Evolutionary conservation across 225 moss, liverwort and hornwort genomes (phyloP), one percentile per base, ranked within the genome.

Genomic region (Bryoerythrophyllum caledonicum): DNA sequence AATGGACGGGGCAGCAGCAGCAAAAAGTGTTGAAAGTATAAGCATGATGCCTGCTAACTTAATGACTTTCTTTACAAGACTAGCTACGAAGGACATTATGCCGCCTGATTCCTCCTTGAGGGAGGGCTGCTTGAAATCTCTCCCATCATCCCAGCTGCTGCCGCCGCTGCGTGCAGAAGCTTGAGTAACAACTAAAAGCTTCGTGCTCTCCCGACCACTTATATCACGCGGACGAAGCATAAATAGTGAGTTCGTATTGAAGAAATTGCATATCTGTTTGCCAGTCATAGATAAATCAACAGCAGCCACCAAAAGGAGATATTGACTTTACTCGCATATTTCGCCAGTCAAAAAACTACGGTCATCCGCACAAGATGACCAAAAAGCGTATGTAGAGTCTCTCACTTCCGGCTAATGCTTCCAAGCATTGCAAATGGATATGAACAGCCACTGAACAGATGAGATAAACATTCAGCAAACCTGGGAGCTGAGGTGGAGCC

Each of bases 1-100:
- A 55, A 94, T 75, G 58, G 86, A 86, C 8, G 96, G 96, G 54
- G 86, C 73, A 21, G 88, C 78, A 68, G 91, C 88, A 60, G 82
- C 76, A 67, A 88, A 74, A 21, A 90, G 48, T 41, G 90, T 65
- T 56, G 92, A 84, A 25, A 86, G 85, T 75, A 94, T 60, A 48
- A 90, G 63, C 41, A 94, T 28, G 19, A 88, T 82, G 63, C 85
- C 71, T 30, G 88, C 83, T 46, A 87, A 78, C 82, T 90, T 94
- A 10, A 87, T 55, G 60, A 76, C 65, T 71, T 37, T 88, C 78
- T 87, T 89, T 56, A 88, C 14, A 69, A 94, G 68, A 54, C 78
- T 85, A 62, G 64, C 63, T 48, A 89, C 8, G 68, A 88, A 79
- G 14, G n/a, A 74, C 69, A 78, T 61, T 23, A 77, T 20, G 34